Conservation (phyloP, 768 basidiomycete species). For the Russula brevipes region DNA sequence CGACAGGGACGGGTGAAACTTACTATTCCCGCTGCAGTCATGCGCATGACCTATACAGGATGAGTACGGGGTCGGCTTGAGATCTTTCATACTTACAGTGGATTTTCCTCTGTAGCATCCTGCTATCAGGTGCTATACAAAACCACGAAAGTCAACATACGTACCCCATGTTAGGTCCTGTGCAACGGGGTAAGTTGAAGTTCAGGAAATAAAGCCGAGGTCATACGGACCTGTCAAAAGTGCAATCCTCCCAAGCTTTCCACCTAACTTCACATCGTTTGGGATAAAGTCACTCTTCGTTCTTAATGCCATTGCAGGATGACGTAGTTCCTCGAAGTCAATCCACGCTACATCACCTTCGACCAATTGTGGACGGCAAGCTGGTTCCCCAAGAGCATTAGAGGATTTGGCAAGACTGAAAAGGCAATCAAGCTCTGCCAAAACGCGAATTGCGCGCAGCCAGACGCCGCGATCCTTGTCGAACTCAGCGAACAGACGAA, state of each 20-base stretch:
- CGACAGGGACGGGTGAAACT: slow-evolving; percentile 26
- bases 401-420: slow-evolving; percentile 89
- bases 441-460: slow-evolving; percentile 76
- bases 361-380: slow-evolving; percentile 86
- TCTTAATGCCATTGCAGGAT: slow-evolving; percentile 76
- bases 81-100: slow-evolving; percentile 42
- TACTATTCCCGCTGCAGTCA: slow-evolving; percentile 92
- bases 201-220: not conserved
- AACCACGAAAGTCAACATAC: slow-evolving; percentile 28
- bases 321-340: slow-evolving; percentile 85
- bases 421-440: slow-evolving; percentile 95
- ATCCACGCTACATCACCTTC: slow-evolving; percentile 74
- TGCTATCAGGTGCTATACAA: not conserved
- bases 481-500: slow-evolving; percentile 72
- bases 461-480: slow-evolving; percentile 75
- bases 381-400: slow-evolving; percentile 83
- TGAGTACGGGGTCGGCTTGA: not conserved
- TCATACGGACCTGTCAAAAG: slow-evolving; percentile 70
- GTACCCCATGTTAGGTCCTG: slow-evolving; percentile 87
- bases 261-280: slow-evolving; percentile 85
- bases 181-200: not conserved
- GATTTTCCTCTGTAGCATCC: slow-evolving; percentile 57
- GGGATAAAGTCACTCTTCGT: slow-evolving; percentile 77
- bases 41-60: slow-evolving; percentile 66
- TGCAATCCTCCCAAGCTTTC: slow-evolving; percentile 65